phyloP scores from a whole-genome alignment of 176 grass and related monocot species.

The Aegilops longissima region DNA sequence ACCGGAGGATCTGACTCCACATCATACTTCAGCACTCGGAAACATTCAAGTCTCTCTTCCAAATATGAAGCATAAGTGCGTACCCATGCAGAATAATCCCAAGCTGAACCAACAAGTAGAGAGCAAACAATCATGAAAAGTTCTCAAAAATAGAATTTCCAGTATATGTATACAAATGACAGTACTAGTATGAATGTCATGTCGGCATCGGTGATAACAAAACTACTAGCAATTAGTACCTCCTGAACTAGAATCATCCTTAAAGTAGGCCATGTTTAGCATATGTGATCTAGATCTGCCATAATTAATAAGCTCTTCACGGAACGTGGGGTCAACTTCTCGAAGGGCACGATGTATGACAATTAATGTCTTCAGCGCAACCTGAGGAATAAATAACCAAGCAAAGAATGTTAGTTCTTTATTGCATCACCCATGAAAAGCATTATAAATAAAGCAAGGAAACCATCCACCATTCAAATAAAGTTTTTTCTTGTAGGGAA shows the following conservation, averaged over 20 bases:
- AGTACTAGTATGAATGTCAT: not conserved
- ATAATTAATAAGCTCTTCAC: slow-evolving; percentile 98
- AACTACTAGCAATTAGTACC: slow-evolving; percentile 50
- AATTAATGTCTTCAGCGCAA: slow-evolving; percentile 96
- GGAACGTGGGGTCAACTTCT: slow-evolving; percentile 96
- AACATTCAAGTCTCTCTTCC: slow-evolving; percentile 98
- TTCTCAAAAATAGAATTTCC: slow-evolving; percentile 16
- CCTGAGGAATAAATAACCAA: slow-evolving; percentile 46
- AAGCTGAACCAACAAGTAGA: slow-evolving; percentile 58
- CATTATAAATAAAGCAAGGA: slow-evolving; percentile 9
- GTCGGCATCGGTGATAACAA: not conserved
- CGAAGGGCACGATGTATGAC: slow-evolving; percentile 92
- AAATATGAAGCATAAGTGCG: slow-evolving; percentile 93
- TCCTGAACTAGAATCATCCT: slow-evolving; percentile 95
- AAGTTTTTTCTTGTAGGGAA: not conserved
- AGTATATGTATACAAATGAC: slow-evolving; percentile 12
- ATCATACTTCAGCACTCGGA: slow-evolving; percentile 92
- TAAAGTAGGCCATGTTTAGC: slow-evolving; percentile 97
- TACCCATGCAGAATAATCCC: slow-evolving; percentile 99
- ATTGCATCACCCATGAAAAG: not conserved
- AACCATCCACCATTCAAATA: not conserved
- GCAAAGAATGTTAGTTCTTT: slow-evolving; percentile 26
- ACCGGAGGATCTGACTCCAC: slow-evolving; percentile 92
- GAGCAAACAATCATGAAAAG: slow-evolving; percentile 29
- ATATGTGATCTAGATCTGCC: slow-evolving; percentile 93